Evolutionary conservation across 345 rosid species (phyloP), one percentile per base, ranked within the genome.

Genomic region (Pistacia integerrima): DNA sequence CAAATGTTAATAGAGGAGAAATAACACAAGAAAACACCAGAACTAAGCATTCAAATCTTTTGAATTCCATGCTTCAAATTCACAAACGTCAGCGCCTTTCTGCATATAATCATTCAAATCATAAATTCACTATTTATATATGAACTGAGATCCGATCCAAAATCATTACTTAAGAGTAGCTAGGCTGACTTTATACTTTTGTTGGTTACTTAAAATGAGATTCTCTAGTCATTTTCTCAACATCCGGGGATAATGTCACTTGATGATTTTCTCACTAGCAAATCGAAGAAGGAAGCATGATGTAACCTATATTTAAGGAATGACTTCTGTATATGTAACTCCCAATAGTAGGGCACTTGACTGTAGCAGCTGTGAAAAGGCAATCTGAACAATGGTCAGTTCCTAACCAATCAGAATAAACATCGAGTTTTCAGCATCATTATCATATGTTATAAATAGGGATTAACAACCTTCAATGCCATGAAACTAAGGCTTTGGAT

Each of bases 191-290:
- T 38, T 35, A 49, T n/a, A 36, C 11, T 36, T 70, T 70, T 55
- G 74, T 71, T 71, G 74, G 64, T 12, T 41, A 1, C 38, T 58
- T 14, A 64, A 71, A 58, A 33, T 57, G 35, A 57, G 64, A 56
- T 36, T 71, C 74, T 41, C 54, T 28, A 18, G 65, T 71, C 55
- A 20, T 71, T 38, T 13, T 71, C 74, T 71, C 51, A 58, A 17
- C 63, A 11, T 41, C 2, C 30, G 17, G 16, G 8, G 49, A 11
- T 30, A 51, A 69, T 51, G 20, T 69, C 58, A 11, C 69, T 10
- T 10, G 9, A n/a, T 68, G 58, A 49, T 49, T 49, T 51, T 49
- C 41, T 14, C 41, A 25, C 22, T 17, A 8, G 56, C 41, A 3
- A 38, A 20, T 22, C 36, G 46, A 68, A 49, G 6, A 20, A 13